Evolutionary conservation across 495 filamentous ascomycete species (phyloP).

Genomic region (Aspergillus ostianus): DNA sequence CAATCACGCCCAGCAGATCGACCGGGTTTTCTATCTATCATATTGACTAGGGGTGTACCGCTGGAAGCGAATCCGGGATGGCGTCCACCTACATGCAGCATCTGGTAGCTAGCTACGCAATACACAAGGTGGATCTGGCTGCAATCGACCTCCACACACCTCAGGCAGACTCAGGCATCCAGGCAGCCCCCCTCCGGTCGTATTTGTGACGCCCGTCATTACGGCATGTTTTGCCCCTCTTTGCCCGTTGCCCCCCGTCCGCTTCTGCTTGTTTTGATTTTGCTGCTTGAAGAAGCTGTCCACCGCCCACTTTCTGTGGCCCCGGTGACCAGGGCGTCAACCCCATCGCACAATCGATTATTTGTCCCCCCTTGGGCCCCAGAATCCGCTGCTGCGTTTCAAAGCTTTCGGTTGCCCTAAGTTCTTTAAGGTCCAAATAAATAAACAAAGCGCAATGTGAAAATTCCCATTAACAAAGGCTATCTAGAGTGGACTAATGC

Average conservation of each 20-base stretch:
- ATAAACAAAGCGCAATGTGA: background rate
- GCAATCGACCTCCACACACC: no score
- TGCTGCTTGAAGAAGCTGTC: constrained; percentile 32
- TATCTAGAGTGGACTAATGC: no score
- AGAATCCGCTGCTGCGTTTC: no score
- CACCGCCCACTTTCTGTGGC: constrained; percentile 28
- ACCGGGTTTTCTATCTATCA: constrained; percentile 4
- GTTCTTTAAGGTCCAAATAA: no score
- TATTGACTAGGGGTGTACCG: background rate
- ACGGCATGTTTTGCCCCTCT: background rate
- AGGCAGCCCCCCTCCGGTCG: no score
- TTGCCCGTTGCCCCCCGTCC: background rate
- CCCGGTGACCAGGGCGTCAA: constrained; percentile 32
- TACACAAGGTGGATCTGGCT: no score
- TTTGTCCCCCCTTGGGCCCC: background rate
- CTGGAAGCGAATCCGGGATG: background rate
- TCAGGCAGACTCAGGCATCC: no score
- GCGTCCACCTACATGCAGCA: no score
- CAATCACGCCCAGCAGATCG: background rate
- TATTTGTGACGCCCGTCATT: no score
- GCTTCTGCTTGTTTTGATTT: constrained; percentile 47
- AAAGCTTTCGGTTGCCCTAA: no score
- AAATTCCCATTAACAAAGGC: background rate
- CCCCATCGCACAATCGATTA: constrained; percentile 12
- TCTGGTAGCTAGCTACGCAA: no score